Evolutionary conservation across 129 eudicot genomes (phyloP).

Genomic region (Calendula officinalis): DNA sequence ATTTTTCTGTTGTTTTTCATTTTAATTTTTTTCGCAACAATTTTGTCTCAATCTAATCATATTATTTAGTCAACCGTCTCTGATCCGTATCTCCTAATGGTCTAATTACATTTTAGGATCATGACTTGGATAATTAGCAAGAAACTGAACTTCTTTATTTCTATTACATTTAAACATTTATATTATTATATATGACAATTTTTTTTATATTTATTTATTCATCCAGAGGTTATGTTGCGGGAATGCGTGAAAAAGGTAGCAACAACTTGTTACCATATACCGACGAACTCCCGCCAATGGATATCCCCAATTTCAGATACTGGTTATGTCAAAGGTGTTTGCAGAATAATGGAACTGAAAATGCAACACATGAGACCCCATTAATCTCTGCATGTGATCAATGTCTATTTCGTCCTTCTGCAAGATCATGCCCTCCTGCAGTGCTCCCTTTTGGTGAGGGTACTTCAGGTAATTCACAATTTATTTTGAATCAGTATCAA

Average conservation of each 20-base stretch:
- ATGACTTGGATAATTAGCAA: conserved; percentile 1
- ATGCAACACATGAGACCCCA: conserved; percentile 26
- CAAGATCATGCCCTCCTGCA: conserved; percentile 9
- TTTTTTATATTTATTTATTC: conserved; percentile 9
- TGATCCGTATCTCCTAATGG: conserved; percentile 2
- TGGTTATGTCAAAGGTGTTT: conserved; percentile 54
- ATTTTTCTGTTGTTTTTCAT: conserved; percentile 1
- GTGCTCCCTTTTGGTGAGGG: conserved; percentile 32
- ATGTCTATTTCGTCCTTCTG: conserved; percentile 26
- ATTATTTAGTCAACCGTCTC: conserved; percentile 6
- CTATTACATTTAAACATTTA: not conserved
- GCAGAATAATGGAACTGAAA: conserved; percentile 31
- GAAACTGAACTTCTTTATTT: not conserved
- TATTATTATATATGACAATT: conserved; percentile 1
- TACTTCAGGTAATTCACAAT: conserved; percentile 30
- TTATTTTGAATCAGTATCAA: not conserved
- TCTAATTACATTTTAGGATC: not conserved
- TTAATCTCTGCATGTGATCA: conserved; percentile 11
- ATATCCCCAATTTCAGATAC: conserved; percentile 50
- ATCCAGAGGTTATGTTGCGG: conserved; percentile 74
- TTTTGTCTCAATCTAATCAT: conserved; percentile 3
- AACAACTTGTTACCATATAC: conserved; percentile 43
- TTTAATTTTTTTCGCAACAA: not conserved
- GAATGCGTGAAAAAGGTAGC: conserved; percentile 55
- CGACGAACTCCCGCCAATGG: conserved; percentile 60